Evolutionary conservation across 2,329 filamentous ascomycete species (phyloP).

Genomic region (Talaromyces islandicus): DNA sequence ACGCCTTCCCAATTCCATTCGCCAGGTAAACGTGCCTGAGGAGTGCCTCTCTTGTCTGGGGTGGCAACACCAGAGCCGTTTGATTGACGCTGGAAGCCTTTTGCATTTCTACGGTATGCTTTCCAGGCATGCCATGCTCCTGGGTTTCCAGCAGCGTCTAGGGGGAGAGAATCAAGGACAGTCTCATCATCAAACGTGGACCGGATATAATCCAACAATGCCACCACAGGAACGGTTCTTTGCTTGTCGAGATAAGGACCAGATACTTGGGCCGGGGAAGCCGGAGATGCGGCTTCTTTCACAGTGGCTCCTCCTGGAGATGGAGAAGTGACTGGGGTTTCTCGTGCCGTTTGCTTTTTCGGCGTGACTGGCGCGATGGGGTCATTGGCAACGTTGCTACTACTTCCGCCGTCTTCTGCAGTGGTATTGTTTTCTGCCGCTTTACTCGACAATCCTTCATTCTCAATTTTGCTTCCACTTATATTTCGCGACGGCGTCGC

Average conservation of each 20-base stretch:
- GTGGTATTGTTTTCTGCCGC: neutral
- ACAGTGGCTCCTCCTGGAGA: neutral
- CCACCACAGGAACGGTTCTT: conserved; percentile 52
- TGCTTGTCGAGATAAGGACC: conserved; percentile 20
- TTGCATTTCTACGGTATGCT: conserved; percentile 54
- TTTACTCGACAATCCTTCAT: conserved; percentile 2
- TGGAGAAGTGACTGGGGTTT: neutral
- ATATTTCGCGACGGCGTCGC: conserved; percentile 35
- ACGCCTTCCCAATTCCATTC: conserved; percentile 99
- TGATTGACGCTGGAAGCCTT: conserved; percentile 17
- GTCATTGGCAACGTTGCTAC: conserved; percentile 4
- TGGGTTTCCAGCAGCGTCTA: conserved; percentile 79
- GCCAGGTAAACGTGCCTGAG: conserved; percentile 55
- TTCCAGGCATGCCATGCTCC: conserved; percentile 94
- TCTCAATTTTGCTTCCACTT: conserved; percentile 33
- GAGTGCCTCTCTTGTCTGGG: conserved; percentile 39
- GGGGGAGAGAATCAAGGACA: conserved; percentile 70
- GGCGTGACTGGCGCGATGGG: conserved; percentile 7
- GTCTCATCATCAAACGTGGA: conserved; percentile 72
- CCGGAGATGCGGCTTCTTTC: neutral
- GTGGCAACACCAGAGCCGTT: conserved; percentile 10
- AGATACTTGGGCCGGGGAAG: conserved; percentile 12
- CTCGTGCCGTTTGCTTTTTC: neutral
- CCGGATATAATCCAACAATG: conserved; percentile 73
- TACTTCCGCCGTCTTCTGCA: neutral